Evolutionary conservation across 2,329 filamentous ascomycete genomes (phyloP), one percentile per base, ranked within the genome.

Genomic region (Cyphellophora europaea): DNA sequence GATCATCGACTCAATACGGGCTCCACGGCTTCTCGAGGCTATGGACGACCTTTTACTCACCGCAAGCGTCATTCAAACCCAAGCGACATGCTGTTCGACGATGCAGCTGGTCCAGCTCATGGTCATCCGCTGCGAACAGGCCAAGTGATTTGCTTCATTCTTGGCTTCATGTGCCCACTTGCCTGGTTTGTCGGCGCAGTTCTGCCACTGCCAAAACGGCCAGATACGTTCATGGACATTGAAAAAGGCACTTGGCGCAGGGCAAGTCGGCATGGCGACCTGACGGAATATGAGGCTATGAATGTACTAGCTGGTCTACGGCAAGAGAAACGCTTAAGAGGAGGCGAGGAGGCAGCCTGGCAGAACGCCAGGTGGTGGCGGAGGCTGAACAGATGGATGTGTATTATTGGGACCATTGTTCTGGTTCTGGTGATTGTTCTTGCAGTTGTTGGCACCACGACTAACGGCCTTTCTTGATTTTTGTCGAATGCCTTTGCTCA

Each of bases 181-280:
- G 67, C 77, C 36, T 93, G 85, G 85, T 82, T 89, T 63, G 66
- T 86, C 43, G 86, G 79, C 2, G 74, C 84, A 1, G 69, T 88
- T 35, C 64, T 91, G 10, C 82, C 83, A 1, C 59, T 93, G 5
- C 82, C 82, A 6, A 63, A 64, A 2, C 69, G 70, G 36, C 71
- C 77, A 6, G 59, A 65, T 13, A 49, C 59, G 1, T 61, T 70
- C 12, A 72, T 75, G 56, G 61, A 67, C 25, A 67, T 49, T n/a
- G 45, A 49, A 27, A 48, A 49, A 33, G 19, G 18, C 35, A 4
- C 5, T 10, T 34, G 30, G 29, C 32, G 14, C 12, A 32, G 30
- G 19, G 19, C 19, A 17, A 34, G 23, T 19, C 6, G 6, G 8
- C 27, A 15, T 13, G 30, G 15, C 14, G 35, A 32, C 11, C 10